Base-by-base conservation (phyloP, 208 protist species). In the Trypanosoma caninum region DNA sequence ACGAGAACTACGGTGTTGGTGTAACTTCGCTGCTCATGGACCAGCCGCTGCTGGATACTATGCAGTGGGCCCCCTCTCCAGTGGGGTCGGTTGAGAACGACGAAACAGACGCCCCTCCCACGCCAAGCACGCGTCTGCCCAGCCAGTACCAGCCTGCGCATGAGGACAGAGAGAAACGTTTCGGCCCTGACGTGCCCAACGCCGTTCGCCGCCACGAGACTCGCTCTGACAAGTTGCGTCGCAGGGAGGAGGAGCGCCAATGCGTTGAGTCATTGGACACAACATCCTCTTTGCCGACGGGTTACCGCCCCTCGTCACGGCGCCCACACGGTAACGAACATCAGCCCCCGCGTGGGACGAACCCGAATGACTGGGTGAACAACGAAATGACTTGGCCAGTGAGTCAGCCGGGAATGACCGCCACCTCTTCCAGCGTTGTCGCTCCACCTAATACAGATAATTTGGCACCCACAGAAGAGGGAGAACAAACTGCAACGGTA, bases 271-370 rank as follows among this genome's bases (percentile, higher is more conserved):
- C 35, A 2, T 11, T 50, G 34, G 46, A 63, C 37, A 47, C 59
- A 33, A 51, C 60, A 28, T 33, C 60, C 31, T 47, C 46, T 13
- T 20, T 33, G 18, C 23, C 34, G 33, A 18, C 45, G 31, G 25
- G 35, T 9, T 23, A 27, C 3, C 41, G 56, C 7, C 41, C 63
- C 20, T 27, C 42, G 31, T 59, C 65, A 9, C 48, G 37, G 42
- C 57, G 44, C 10, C 47, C 22, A 13, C 77, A 79, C 55, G 65
- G 76, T 54, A 56, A 53, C 59, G 69, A 74, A 57, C 84, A 91
- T 54, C 88, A 94, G 71, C 88, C 88, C 4, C 82, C 88, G 31
- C 78, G 91, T 20, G 88, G 88, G 28, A 84, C 84, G 10, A 78
- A 85, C 59, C 88, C 84, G 50, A 74, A 59, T 48, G 71, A 87